phyloP scores from a whole-genome alignment of 306 rosid genomes.

The Gillenia trifoliata region DNA sequence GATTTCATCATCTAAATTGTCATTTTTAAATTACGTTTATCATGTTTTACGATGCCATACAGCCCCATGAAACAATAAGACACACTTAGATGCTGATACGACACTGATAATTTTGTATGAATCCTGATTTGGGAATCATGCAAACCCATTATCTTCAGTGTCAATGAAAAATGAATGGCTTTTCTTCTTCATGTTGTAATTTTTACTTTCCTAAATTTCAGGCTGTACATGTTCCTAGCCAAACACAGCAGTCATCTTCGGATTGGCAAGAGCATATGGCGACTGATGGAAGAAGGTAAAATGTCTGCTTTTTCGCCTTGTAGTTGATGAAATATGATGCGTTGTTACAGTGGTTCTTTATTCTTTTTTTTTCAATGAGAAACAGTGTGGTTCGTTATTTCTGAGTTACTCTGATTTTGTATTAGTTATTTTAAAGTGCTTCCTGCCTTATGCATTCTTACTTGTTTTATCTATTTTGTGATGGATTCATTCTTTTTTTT shows the following conservation, averaged over 20 bases:
- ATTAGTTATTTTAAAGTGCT: background rate
- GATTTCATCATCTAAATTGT: background rate
- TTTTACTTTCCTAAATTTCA: constrained; percentile 32
- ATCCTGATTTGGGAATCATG: background rate
- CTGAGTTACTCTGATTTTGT: background rate
- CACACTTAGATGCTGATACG: background rate
- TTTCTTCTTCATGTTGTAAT: background rate
- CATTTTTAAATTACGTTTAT: background rate
- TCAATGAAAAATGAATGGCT: background rate
- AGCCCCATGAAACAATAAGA: background rate
- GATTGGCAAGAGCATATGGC: constrained; percentile 99
- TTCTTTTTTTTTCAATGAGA: background rate
- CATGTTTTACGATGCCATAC: background rate
- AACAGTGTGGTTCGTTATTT: background rate
- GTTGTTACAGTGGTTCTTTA: background rate
- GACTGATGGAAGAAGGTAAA: constrained; percentile 89
- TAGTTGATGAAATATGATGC: background rate
- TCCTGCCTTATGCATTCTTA: constrained; percentile 13
- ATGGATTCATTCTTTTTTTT: background rate
- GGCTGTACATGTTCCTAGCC: constrained; percentile 41
- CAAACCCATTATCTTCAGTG: background rate
- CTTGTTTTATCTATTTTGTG: background rate
- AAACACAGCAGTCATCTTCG: constrained; percentile 53
- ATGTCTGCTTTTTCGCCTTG: constrained; percentile 1
- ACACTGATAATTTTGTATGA: background rate